Conservation (phyloP, 306 rosid genomes). For the Malus fusca region DNA sequence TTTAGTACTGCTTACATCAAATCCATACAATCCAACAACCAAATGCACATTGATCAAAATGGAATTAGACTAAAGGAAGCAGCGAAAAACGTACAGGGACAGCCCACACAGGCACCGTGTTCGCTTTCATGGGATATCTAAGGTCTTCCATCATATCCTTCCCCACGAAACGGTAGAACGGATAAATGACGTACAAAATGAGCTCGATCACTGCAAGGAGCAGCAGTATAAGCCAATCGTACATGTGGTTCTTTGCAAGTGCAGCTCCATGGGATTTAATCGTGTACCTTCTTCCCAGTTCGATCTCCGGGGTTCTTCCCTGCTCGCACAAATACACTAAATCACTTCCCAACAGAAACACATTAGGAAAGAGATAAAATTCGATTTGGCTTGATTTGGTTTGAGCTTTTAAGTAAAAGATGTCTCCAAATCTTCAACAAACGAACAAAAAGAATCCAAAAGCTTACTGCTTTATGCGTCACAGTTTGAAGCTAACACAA, state of each 20-base stretch:
- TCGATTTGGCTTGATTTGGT: background rate
- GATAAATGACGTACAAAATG: constrained; percentile 38
- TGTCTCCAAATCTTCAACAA: background rate
- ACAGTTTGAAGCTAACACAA: background rate
- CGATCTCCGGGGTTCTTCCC: constrained; percentile 28
- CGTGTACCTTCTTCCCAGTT: constrained; percentile 46
- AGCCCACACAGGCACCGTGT: constrained; percentile 88
- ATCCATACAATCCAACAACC: background rate
- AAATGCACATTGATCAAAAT: background rate
- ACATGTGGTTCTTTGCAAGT: constrained; percentile 60
- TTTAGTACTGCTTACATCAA: background rate
- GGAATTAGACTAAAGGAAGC: background rate
- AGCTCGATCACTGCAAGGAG: constrained; percentile 54
- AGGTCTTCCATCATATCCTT: constrained; percentile 92
- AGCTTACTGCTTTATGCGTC: background rate
- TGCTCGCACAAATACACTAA: background rate
- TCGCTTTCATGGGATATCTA: constrained; percentile 65
- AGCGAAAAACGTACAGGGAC: constrained; percentile 58
- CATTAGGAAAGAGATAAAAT: background rate
- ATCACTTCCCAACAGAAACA: background rate
- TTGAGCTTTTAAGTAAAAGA: background rate
- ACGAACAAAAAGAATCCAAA: background rate
- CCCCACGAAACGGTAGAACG: constrained; percentile 85
- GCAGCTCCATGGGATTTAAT: constrained; percentile 79
- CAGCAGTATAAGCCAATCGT: constrained; percentile 76